Evolutionary conservation across 805 yeast species (phyloP), one percentile per base, ranked within the genome.

Genomic region (Lipomyces yamanashiensis): DNA sequence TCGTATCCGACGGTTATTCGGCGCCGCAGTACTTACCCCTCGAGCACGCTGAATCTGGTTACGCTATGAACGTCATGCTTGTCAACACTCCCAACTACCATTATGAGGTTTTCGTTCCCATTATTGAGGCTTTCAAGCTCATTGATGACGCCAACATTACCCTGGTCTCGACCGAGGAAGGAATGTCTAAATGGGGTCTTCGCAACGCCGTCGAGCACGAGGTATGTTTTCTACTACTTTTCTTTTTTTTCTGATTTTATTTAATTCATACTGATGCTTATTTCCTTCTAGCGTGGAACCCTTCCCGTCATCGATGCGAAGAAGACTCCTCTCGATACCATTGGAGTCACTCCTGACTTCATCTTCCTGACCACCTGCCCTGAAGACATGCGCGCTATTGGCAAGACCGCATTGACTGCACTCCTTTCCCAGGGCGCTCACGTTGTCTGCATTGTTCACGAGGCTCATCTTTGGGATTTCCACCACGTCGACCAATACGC

Each of bases 41-140:
- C 43, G 66, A 63, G 56, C 62, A 58, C 13, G 54, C 58, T 23
- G 41, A 49, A 9, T 54, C 61, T 19, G 52, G 49, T 17, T 37
- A 57, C 23, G 44, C 17, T 9, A 66, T 28, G 59, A 45, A 51
- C 15, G 63, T 66, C 33, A 45, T 44, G 50, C 51, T 66, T 15
- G 50, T 66, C 63, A 66, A 66, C 57, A 60, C 63, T 3, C 69
- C 65, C 17, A 53, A 60, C 19, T 64, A 64, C 54, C 65, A 64
- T 47, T 66, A 44, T 39, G 69, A 66, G 47, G 68, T 64, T 48
- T 67, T 64, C 8, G 57, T 64, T 15, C 69, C 69, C 13, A 52
- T 66, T n/a, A 37, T 66, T n/a, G 58, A 45, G 17, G 59, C 69
- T 10, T 66, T 66, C 59, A 52, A 61, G 52, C 17, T 10, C 6